Evolutionary conservation across 305 asterid genomes (phyloP), one percentile per base, ranked within the genome.

Genomic region (Lippia alba): DNA sequence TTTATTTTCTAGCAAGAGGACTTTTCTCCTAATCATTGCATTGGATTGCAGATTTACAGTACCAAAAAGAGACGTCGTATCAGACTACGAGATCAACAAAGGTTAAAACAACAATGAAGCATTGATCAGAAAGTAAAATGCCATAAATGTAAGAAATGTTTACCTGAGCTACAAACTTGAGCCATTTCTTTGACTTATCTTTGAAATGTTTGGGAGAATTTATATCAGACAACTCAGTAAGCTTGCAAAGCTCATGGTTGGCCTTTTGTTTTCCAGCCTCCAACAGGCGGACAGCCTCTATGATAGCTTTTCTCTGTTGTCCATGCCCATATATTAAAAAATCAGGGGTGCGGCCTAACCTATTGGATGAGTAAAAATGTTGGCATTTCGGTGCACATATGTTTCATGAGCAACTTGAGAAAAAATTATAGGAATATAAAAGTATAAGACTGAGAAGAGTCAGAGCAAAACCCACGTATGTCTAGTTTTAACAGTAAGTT

Each of bases 171-270:
- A 91, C 92, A 86, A 87, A 88, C 82, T 90, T 94, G 67, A 90
- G 83, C 99, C 99, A 94, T 81, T 88, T 91, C 92, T 90, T 94
- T 75, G 99, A 88, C 84, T 81, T 82, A 59, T 94, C 96, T 80
- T 91, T 94, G 78, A 88, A 90, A 76, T 83, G 69, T 46, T 88
- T 86, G 9, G 93, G 94, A 69, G 95, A 88, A 73, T 83, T 88
- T 53, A 75, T 50, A 12, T 74, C 85, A 49, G 83, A 61, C 71
- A 78, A 66, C 61, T 81, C 89, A 67, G 72, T 64, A 58, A 76
- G 72, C 80, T 83, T 79, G 80, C 79, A 75, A 60, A 72, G 77
- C 77, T 74, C 86, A 19, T 50, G 74, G 74, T 79, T 74, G 67
- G 77, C 75, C 71, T 33, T 70, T 34, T 85, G 85, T 77, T 88